Evolutionary conservation across 1,284 basidiomycete species (phyloP).

Genomic region (Cryptococcus sp.): DNA sequence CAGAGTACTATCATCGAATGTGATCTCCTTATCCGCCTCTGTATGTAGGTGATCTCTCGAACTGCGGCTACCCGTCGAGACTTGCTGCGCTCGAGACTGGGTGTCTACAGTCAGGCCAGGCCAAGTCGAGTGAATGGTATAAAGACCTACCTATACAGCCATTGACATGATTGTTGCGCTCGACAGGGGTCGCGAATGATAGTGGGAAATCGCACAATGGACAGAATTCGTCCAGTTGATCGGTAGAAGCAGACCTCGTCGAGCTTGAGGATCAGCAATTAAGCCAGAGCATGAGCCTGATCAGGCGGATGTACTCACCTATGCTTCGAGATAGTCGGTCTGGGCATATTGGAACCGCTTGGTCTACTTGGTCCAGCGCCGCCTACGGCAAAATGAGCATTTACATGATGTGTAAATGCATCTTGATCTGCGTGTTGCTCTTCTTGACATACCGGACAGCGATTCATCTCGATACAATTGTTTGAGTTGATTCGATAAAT

Average conservation of each 20-base stretch:
- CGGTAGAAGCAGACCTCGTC: no score
- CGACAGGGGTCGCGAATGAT: slow-evolving; percentile 4
- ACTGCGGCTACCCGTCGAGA: no score
- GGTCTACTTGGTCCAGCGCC: not conserved
- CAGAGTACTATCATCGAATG: not conserved
- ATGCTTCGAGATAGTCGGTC: no score
- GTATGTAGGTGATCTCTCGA: no score
- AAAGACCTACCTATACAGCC: slow-evolving; percentile 22
- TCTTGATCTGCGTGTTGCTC: slow-evolving; percentile 19
- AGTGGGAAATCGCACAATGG: slow-evolving; percentile 28
- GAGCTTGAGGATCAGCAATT: not conserved
- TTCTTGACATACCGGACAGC: slow-evolving; percentile 32
- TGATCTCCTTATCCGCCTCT: slow-evolving; percentile 1
- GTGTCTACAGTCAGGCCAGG: no score
- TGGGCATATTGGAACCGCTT: not conserved
- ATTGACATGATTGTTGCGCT: slow-evolving; percentile 23
- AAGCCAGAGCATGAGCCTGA: not conserved
- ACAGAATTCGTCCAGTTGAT: slow-evolving; percentile 8
- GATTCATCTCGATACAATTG: no score
- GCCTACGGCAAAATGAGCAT: slow-evolving; percentile 26
- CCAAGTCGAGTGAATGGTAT: no score
- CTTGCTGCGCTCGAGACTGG: no score
- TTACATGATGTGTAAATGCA: slow-evolving; percentile 34
- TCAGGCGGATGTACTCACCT: not conserved
- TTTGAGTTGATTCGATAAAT: no score